Evolutionary conservation across 2,329 filamentous ascomycete species (phyloP), one percentile per base, ranked within the genome.

Genomic region (Magnaporthiopsis incrustans): DNA sequence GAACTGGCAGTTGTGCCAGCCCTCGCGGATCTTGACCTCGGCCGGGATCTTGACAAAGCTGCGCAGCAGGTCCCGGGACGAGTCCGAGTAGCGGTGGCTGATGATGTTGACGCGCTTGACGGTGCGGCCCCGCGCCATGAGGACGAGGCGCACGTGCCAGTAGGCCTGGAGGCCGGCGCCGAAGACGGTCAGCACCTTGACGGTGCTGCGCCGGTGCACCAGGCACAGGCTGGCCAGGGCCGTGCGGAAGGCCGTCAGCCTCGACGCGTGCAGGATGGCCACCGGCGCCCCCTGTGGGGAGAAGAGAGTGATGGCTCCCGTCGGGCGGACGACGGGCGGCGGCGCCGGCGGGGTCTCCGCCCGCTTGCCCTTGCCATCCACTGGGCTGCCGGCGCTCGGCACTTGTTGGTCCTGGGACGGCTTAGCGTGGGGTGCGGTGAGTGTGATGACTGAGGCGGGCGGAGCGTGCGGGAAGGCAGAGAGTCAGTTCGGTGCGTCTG

Each of bases 111-210:
- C 84, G 65, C 89, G 85, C 70, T 88, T 87, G 69, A 97, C 88
- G 26, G 91, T 90, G 59, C 78, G 64, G 1, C 85, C 85, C 27
- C 83, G 89, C 61, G 95, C 81, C 67, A 94, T 82, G 14, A 98
- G 82, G 0, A 93, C 89, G 5, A 98, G 83, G 0, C 92, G 88
- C 58, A 96, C 86, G 73, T 97, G 94, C 93, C 93, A 98, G 78
- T 94, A 96, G 15, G 94, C 94, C 78, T 97, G 93, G 69, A 89
- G 87, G 59, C 94, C 94, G 44, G 89, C 88, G 30, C 94, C 94
- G 73, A 97, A 98, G 63, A 96, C 89, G 18, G 89, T 88, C 14
- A 97, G 73, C 18, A 88, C 91, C 72, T 89, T 87, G 57, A 96
- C 88, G 33, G 83, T 83, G 64, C 83, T 79, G 64, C 94, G 90